Conservation (phyloP, 108 stramenopile genomes). For the Stephanodiscus minutulus region DNA sequence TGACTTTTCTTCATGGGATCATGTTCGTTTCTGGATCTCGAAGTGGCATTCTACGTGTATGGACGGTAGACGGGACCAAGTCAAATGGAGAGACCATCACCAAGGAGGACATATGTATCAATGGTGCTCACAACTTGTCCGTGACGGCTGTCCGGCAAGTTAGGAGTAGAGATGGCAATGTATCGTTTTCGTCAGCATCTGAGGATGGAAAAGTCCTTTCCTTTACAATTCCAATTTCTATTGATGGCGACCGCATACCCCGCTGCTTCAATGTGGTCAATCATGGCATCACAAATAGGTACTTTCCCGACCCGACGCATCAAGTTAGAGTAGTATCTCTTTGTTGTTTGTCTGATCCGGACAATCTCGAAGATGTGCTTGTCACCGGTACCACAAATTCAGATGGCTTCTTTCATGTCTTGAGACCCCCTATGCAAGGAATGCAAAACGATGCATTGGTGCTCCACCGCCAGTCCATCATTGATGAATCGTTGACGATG, state of each 20-base stretch:
- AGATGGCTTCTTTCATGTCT: conserved; percentile 29
- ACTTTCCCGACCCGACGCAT: conserved; percentile 14
- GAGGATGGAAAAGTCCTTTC: conserved; percentile 44
- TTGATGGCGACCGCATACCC: conserved; percentile 19
- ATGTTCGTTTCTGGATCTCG: conserved; percentile 30
- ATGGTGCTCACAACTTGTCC: conserved; percentile 28
- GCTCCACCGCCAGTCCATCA: conserved; percentile 51
- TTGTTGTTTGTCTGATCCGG: not conserved
- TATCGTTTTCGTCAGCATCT: conserved; percentile 22
- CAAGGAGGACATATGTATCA: conserved; percentile 32
- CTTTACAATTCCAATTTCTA: conserved; percentile 22
- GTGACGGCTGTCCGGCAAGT: conserved; percentile 17
- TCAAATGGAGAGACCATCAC: conserved; percentile 10
- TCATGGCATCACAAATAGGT: conserved; percentile 27
- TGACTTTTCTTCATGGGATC: conserved; percentile 19
- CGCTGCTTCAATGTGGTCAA: conserved; percentile 29
- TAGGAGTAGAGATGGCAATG: conserved; percentile 4
- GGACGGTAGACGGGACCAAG: conserved; percentile 25
- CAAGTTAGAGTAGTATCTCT: conserved; percentile 12
- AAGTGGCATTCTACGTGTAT: conserved; percentile 29
- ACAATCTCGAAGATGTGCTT: conserved; percentile 11
- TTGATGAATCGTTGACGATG: conserved; percentile 51
- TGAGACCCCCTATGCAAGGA: conserved; percentile 1
- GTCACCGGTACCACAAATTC: conserved; percentile 19
- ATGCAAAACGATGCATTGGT: conserved; percentile 32